Base-by-base conservation (phyloP, 208 protist species). In the Trypanosoma mega region DNA sequence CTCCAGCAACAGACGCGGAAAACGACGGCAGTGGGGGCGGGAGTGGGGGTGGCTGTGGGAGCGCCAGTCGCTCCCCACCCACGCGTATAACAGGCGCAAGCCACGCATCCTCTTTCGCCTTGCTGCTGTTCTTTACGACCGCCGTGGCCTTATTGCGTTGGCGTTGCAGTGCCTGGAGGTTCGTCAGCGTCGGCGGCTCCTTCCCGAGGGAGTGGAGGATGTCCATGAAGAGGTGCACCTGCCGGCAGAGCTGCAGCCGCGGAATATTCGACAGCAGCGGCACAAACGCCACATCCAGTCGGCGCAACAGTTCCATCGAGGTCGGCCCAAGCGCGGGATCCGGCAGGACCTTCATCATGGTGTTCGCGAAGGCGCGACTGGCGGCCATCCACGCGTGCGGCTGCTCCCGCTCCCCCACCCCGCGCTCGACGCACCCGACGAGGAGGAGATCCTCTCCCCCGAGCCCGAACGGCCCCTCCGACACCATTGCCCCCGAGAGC, bases 361-460 rank as follows among this genome's bases (percentile, higher is more conserved):
- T 65, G 33, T 66, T 71, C 5, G 78, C 74, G 34, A 78, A 85
- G 46, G 72, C 65, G 1, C 78, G 70, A 54, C 63, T 73, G 11
- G 79, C 67, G 11, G 78, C 33, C 46, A 85, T 70, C 52, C 71
- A 81, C 27, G 74, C 74, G 72, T 85, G 74, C 11, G 68, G 67
- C 63, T 80, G 75, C 59, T 85, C 78, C 63, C 76, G 69, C 60
- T 85, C 78, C 2, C 78, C 78, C n/a, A 85, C 70, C 21, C 74
- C 68, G 48, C 72, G 66, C 52, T 85, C 78, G n/a, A 85, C 57
- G 14, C 29, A 44, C 31, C 45, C 57, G 20, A 34, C n/a, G 2
- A 54, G 46, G 7, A 63, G 30, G 21, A 63, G 46, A 54, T 12
- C 44, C 23, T 44, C 45, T 7, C 45, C 31, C 18, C 5, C 14